Percentiles rank a stretch among this genome's conserved stretches.
These are phyloP conservation scores for Tolypocladium ovalisporum DNA, from an alignment of 2,329 filamentous ascomycete species.

Conservation along the genomic window DNA sequence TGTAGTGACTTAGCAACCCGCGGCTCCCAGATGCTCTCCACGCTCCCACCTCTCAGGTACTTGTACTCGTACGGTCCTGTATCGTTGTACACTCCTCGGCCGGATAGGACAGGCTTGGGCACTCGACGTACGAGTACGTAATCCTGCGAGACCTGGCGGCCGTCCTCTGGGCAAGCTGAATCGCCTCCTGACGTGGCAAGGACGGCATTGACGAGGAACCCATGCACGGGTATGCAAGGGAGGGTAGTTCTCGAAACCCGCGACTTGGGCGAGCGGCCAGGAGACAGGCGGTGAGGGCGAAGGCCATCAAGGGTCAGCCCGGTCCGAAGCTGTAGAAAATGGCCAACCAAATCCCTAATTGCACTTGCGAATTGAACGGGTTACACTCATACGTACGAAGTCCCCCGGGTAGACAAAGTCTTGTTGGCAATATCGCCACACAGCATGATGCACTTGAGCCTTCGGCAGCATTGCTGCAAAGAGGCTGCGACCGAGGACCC, in stretches of 20 bases:
- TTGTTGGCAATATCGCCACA: neutral
- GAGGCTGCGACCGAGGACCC: neutral
- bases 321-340: neutral
- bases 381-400: neutral
- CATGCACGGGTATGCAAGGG: slow-evolving; percentile 9
- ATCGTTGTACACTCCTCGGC: neutral
- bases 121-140: neutral
- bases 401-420: too few relatives aligned
- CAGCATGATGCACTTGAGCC: neutral
- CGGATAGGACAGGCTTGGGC: neutral
- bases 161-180: neutral
- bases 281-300: slow-evolving; percentile 8
- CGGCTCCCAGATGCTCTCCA: neutral
- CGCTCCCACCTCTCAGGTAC: neutral
- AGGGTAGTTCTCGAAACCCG: slow-evolving; percentile 4
- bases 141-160: neutral
- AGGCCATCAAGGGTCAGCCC: neutral
- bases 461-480: too few relatives aligned
- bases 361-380: neutral
- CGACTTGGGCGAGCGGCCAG: slow-evolving; percentile 2
- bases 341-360: neutral
- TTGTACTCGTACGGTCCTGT: slow-evolving; percentile 1
- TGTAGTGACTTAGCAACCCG: too few relatives aligned
- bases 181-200: neutral
- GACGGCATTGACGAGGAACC: neutral